Evolutionary conservation across 2,329 filamentous ascomycete species (phyloP).

Genomic region (Colletotrichum cuscutae): DNA sequence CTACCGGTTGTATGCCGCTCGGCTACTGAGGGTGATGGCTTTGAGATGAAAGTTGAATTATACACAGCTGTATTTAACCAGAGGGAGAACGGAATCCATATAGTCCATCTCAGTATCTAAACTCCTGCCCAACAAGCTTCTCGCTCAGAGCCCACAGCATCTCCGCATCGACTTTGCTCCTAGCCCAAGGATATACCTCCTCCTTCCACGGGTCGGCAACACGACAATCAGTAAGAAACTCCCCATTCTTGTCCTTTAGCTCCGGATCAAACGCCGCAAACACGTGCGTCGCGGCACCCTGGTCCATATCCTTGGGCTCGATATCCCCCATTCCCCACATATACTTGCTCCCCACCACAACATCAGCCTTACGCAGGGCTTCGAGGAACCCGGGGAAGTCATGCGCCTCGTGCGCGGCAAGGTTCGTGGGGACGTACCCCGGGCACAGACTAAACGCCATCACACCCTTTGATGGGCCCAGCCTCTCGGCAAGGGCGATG

Average conservation of each 20-base stretch:
- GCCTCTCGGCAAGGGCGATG: conserved; percentile 17
- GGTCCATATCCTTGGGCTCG: conserved; percentile 18
- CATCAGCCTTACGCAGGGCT: conserved; percentile 3
- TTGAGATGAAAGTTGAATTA: not conserved
- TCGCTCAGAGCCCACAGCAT: conserved; percentile 34
- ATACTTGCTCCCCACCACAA: conserved; percentile 16
- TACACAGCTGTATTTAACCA: not conserved
- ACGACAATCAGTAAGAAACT: conserved; percentile 17
- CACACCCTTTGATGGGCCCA: conserved; percentile 46
- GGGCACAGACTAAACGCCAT: conserved; percentile 60
- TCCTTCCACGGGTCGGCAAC: conserved; percentile 30
- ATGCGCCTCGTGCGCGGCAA: conserved; percentile 17
- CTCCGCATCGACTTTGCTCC: conserved; percentile 23
- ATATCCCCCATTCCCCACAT: conserved; percentile 10
- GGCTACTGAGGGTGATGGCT: not conserved
- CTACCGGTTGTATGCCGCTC: not conserved
- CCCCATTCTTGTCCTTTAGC: conserved; percentile 21
- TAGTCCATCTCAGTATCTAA: conserved; percentile 5
- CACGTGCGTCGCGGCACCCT: conserved; percentile 27
- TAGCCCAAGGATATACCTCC: conserved; percentile 27
- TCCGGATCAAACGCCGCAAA: conserved; percentile 26
- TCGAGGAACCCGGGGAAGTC: conserved; percentile 15
- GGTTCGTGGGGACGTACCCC: conserved; percentile 61
- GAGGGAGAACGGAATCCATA: not conserved
- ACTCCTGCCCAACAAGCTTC: conserved; percentile 33